Conservation (phyloP, 148 eudicot genomes). For the Fagopyrum esculentum region DNA sequence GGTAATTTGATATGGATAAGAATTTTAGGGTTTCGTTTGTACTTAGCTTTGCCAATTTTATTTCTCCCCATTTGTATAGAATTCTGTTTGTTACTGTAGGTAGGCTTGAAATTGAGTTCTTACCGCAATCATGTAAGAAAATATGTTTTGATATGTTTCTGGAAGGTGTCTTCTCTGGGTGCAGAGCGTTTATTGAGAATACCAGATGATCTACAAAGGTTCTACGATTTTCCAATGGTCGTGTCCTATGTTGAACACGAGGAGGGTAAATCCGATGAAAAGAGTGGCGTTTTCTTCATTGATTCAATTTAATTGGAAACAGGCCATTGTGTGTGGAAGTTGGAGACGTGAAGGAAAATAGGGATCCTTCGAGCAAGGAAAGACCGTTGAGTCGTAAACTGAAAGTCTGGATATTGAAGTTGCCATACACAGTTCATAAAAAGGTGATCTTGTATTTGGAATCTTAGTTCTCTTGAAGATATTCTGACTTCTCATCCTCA, state of each 20-base stretch:
- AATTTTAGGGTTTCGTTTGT: no score
- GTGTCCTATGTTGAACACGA: slow-evolving; percentile 46
- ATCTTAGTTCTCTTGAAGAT: background rate
- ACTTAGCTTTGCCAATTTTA: no score
- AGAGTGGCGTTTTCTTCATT: slow-evolving; percentile 49
- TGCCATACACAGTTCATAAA: slow-evolving; percentile 47
- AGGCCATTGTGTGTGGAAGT: slow-evolving; percentile 62
- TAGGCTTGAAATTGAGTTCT: no score
- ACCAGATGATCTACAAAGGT: slow-evolving; percentile 72
- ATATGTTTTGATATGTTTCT: background rate
- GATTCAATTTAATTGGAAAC: slow-evolving; percentile 59
- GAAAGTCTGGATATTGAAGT: slow-evolving; percentile 71
- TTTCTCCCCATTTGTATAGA: no score
- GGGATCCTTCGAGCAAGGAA: slow-evolving; percentile 75
- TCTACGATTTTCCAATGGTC: slow-evolving; percentile 70
- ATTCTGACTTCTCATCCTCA: background rate
- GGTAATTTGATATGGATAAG: no score
- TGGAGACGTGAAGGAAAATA: slow-evolving; percentile 83
- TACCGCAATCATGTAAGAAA: no score
- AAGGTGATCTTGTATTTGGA: slow-evolving; percentile 60
- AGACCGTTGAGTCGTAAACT: slow-evolving; percentile 72
- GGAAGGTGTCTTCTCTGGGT: slow-evolving; percentile 90
- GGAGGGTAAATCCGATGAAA: slow-evolving; percentile 34
- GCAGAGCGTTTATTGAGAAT: slow-evolving; percentile 74
- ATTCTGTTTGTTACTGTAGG: no score